Base-by-base conservation (phyloP, 2,329 filamentous ascomycete genomes). In the Pseudocercospora vitis region DNA sequence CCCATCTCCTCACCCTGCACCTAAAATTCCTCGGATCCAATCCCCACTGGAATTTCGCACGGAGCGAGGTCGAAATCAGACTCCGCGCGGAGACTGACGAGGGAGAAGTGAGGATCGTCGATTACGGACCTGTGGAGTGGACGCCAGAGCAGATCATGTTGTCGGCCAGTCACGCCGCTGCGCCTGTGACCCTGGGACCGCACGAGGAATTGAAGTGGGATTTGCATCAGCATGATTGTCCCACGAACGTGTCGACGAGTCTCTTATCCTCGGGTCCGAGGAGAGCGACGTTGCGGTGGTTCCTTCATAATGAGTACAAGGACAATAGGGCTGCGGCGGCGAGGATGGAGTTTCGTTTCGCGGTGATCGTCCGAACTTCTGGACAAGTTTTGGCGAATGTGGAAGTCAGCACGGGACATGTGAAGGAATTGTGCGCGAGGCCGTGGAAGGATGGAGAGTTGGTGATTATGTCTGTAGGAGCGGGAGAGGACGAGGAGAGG, bases 391-490 rank as follows among this genome's bases (percentile, higher is more conserved):
- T 48, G 23, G 50, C 50, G 2, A 37, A 44, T 3, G 50, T 52
- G 1, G 50, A 54, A 14, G 50, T 60, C 11, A 58, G 56, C 26
- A 37, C 52, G 5, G 56, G 58, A 2, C 55, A 50, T 1, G 48
- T 58, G 3, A 56, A 56, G 40, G 55, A 58, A 33, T 42, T 57
- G 29, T 37, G 56, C 4, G 58, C 58, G 7, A 35, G 35, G 26
- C 58, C 58, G 3, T 56, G 53, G 53, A 29, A 21, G n/a, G 31
- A 50, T 16, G 48, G 46, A 33, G 55, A 53, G 7, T 24, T 60
- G 9, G n/a, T 54, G 8, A 46, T 58, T 16, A 35, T 50, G 39
- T 48, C 53, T 24, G 58, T 55, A 3, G 26, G 52, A 2, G 55
- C 56, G 18, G 29, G 47, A 18, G 58, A 55, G 11, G 14, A 7